Evolutionary conservation across 2,329 filamentous ascomycete species (phyloP).

Genomic region (Cladosporium sp.): DNA sequence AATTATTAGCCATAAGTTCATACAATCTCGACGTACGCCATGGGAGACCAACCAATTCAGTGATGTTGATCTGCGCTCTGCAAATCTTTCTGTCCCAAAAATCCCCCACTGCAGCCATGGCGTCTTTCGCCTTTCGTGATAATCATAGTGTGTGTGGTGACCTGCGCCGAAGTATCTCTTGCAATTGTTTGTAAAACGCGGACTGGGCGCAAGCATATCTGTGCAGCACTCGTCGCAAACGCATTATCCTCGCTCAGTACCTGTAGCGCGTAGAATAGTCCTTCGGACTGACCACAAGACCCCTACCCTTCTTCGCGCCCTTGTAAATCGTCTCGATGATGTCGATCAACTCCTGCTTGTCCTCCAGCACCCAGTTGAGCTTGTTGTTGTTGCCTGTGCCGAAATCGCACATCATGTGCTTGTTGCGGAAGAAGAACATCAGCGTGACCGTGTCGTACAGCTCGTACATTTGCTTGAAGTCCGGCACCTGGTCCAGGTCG

Average conservation of each 20-base stretch:
- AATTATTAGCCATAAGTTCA: not conserved
- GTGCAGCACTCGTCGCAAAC: too few relatives aligned
- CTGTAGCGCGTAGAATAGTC: conserved; percentile 68
- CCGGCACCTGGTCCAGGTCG: conserved; percentile 83
- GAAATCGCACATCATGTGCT: conserved; percentile 98
- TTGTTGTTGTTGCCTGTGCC: conserved; percentile 99
- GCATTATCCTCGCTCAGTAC: conserved; percentile 42
- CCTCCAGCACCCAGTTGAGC: conserved; percentile 90
- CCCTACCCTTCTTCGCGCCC: conserved; percentile 95
- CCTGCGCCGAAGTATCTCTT: too few relatives aligned
- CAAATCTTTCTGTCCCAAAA: too few relatives aligned
- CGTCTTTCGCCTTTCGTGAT: not conserved
- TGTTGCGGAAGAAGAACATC: conserved; percentile 98
- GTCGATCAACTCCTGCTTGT: conserved; percentile 97
- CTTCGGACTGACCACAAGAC: conserved; percentile 95
- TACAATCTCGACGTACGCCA: not conserved
- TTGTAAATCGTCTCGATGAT: conserved; percentile 98
- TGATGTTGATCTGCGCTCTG: too few relatives aligned
- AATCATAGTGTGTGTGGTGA: too few relatives aligned
- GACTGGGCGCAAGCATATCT: not conserved
- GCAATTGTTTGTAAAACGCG: not conserved
- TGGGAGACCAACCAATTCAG: not conserved
- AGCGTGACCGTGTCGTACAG: conserved; percentile 80
- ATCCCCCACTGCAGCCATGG: not conserved
- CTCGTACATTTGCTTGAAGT: conserved; percentile 94